Conservation (phyloP, 805 yeast genomes). For the Danielozyma ontarioensis region DNA sequence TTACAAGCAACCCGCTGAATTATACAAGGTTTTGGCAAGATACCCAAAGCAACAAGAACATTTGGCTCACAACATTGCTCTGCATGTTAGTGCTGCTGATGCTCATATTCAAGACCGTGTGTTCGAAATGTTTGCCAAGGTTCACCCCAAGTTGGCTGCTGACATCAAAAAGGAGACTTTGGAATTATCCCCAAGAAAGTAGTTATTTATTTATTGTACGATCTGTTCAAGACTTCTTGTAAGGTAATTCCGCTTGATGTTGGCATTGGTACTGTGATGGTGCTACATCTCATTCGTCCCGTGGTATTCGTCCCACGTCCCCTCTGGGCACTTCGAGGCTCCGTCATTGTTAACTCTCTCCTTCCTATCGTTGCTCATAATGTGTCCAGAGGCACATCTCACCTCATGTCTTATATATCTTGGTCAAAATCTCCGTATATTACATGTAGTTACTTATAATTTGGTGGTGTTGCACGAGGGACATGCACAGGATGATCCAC, state of each 20-base stretch:
- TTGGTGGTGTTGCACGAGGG: constrained; percentile 40
- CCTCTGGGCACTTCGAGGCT: no score
- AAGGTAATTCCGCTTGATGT: no score
- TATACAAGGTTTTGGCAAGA: constrained; percentile 75
- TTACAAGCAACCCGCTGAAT: constrained; percentile 68
- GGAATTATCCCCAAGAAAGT: constrained; percentile 46
- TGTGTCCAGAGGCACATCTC: no score
- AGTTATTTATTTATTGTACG: constrained; percentile 8
- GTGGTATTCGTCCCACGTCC: no score
- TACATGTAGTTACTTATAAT: constrained; percentile 24
- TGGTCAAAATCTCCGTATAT: no score
- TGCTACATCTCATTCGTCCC: no score
- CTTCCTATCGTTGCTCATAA: no score
- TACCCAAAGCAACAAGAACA: constrained; percentile 80
- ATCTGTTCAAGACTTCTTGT: background rate
- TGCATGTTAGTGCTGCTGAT: constrained; percentile 64
- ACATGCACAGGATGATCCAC: constrained; percentile 37
- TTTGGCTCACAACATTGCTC: constrained; percentile 79
- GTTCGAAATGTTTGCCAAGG: constrained; percentile 69
- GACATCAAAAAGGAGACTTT: constrained; percentile 61
- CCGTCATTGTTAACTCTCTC: no score
- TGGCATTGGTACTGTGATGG: no score
- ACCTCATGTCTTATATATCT: no score
- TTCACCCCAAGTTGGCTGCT: constrained; percentile 61
- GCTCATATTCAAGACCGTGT: constrained; percentile 76